Evolutionary conservation across 495 filamentous ascomycete species (phyloP), one percentile per base, ranked within the genome.

Genomic region (Hyphodiscus hymeniophilus): DNA sequence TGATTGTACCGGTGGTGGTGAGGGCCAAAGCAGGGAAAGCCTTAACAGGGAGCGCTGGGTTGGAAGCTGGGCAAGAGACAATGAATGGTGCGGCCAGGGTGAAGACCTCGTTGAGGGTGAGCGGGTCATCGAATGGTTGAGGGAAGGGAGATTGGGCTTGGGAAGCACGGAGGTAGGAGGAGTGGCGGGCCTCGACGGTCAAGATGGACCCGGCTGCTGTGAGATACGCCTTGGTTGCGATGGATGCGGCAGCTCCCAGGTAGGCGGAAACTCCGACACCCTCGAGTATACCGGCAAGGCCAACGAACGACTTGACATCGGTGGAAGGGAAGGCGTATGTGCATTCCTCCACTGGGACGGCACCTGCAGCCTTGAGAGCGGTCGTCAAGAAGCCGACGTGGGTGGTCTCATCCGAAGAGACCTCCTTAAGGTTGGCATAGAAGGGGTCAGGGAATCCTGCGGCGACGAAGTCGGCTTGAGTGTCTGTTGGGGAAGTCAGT

Each of bases 371-470:
- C n/a, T n/a, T n/a, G 5, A 74, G 58, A 16, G 67, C 66, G 0
- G 28, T 34, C 21, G 63, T 57, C 13, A 75, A 57, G 57, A 70
- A 70, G 7, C 47, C 17, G 36, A 76, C 70, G 45, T 75, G 73
- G 7, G 61, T 67, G 41, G 47, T 23, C 42, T 58, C 55, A 38
- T 58, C 51, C 28, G 15, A 26, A 34, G 33, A 47, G 24, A 60
- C 42, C 26, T 54, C 42, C 16, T 52, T 45, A 12, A 83, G 15
- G 60, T 80, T 75, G 23, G 56, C 59, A 60, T 76, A 81, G 62
- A 81, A 75, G 15, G 66, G 57, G 3, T 60, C 52, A 17, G 67
- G 52, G 56, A 74, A 74, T 20, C 77, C 76, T 21, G 77, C 76
- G 12, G 53, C 62, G 13, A 62, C 40, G 57, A 82, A 84, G 34